Conservation (phyloP, 108 stramenopile genomes). For the Mayamaea pseudoterrestris region DNA sequence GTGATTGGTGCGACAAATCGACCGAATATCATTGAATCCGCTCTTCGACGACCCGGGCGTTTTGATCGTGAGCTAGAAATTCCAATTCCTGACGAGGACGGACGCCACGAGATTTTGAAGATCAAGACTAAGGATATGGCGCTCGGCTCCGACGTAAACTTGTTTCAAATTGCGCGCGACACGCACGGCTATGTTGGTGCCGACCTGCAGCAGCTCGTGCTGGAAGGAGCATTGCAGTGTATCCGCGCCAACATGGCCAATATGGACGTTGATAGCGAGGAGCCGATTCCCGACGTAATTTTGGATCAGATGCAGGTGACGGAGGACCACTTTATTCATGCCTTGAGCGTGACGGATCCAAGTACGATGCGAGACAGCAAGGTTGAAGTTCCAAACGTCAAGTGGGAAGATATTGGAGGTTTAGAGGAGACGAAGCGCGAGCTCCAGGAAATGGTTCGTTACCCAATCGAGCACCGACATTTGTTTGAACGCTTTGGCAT, state of each 20-base stretch:
- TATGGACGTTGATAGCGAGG: constrained; percentile 78
- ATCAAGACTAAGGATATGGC: constrained; percentile 96
- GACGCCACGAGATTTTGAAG: constrained; percentile 88
- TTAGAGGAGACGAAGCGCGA: constrained; percentile 97
- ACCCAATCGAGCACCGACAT: constrained; percentile 95
- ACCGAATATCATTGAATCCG: constrained; percentile 93
- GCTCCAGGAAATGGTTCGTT: constrained; percentile 97
- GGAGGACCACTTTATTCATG: constrained; percentile 87
- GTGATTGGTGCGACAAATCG: constrained; percentile 98
- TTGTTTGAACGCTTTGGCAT: constrained; percentile 96
- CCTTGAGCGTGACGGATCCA: constrained; percentile 80
- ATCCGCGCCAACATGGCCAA: constrained; percentile 81
- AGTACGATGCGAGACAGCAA: constrained; percentile 88
- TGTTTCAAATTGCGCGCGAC: constrained; percentile 84
- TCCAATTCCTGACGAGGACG: constrained; percentile 97
- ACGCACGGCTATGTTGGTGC: constrained; percentile 98
- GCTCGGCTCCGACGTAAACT: constrained; percentile 66
- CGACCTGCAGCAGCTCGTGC: constrained; percentile 90
- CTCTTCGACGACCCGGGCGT: constrained; percentile 91
- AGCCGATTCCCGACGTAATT: constrained; percentile 58
- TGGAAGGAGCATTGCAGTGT: constrained; percentile 93
- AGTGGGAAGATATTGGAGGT: constrained; percentile 98
- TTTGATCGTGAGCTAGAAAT: constrained; percentile 98
- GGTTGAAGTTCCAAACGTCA: constrained; percentile 92
- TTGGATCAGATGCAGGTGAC: constrained; percentile 74